Conservation (phyloP, 164 flowering plant species). For the Paratinospora sagittata region DNA sequence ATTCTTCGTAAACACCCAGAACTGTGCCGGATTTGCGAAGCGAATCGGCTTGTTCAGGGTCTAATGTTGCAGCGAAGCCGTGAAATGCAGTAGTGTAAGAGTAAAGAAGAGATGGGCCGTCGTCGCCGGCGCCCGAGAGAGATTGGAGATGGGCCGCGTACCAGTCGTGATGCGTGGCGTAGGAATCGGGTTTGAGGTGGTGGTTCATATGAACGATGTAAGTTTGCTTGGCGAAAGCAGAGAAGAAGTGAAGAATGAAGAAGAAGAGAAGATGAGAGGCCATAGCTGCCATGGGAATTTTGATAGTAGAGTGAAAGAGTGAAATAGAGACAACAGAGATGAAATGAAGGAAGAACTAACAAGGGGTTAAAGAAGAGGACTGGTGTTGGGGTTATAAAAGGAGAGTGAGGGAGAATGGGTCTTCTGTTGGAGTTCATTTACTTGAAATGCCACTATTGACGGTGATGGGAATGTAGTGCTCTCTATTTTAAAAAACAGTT, state of each 20-base stretch:
- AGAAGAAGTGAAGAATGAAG: slow-evolving; percentile 2
- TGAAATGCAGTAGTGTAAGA: slow-evolving; percentile 48
- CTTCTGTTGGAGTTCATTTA: slow-evolving; percentile 8
- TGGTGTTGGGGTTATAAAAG: slow-evolving; percentile 19
- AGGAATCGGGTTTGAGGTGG: slow-evolving; percentile 32
- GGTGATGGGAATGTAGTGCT: too few species aligned
- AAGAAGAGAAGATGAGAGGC: slow-evolving; percentile 10
- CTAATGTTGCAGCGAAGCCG: slow-evolving; percentile 68
- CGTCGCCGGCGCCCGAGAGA: slow-evolving; percentile 25
- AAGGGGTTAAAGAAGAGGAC: slow-evolving; percentile 6
- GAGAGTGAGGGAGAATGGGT: neutral
- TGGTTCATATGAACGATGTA: slow-evolving; percentile 68
- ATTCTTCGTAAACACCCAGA: slow-evolving; percentile 50
- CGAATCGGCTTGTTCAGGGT: slow-evolving; percentile 33
- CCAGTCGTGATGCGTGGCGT: slow-evolving; percentile 56
- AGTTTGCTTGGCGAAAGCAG: slow-evolving; percentile 33
- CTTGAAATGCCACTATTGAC: slow-evolving; percentile 17
- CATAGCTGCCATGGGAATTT: slow-evolving; percentile 11
- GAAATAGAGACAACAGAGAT: neutral
- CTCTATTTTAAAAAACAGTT: too few species aligned
- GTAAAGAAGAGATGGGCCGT: slow-evolving; percentile 34
- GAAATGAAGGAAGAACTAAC: neutral
- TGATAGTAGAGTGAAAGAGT: neutral
- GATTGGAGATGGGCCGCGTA: slow-evolving; percentile 43
- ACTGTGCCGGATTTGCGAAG: slow-evolving; percentile 49